Base-by-base conservation (phyloP, 148 eudicot species). In the Chenopodium suecicum region DNA sequence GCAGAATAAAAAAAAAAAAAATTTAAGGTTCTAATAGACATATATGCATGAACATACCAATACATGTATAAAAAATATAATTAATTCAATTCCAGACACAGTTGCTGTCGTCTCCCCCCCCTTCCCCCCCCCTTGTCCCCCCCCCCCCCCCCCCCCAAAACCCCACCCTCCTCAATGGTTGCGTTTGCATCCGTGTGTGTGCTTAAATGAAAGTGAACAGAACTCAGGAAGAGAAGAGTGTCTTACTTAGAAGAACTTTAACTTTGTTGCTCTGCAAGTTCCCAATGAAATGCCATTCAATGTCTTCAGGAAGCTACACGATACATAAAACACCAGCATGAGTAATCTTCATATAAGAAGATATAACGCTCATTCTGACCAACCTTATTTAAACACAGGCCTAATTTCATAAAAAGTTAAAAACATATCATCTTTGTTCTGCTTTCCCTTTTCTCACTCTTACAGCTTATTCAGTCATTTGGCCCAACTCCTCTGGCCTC, bases 181-280 rank as follows among this genome's bases (percentile, higher is more conserved):
- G 12, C 22, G 27, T 72, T 22, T 19, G 25, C 27, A 41, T 44
- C 20, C 0, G 20, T 12, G 4, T 31, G 32, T 79, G 81, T 31
- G 27, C 54, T 16, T 4, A 20, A 13, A 16, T 48, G 14, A 16
- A 11, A 23, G 52, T 67, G 65, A 37, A 13, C 14, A 46, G 27
- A 19, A 22, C 64, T n/a, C 29, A 50, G 79, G 71, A 27, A 46
- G 50, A 74, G 16, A 32, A 52, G 10, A 41, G 69, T 68, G 70
- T 62, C 95, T 83, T 97, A 97, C 99, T 87, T 78, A 97, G 81
- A 69, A 97, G 97, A 74, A 95, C 87, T 79, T 97, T 97, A 66
- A 92, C 97, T 92, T 97, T 97, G 90, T 97, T 94, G 89, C 98
- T 94, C 82, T 94, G 99, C 89, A 97, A 88, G 88, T 97, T 91